These are phyloP conservation scores for Alternaria tenuissima DNA, from an alignment of 2,329 filamentous ascomycete species.

Conservation along the genomic window DNA sequence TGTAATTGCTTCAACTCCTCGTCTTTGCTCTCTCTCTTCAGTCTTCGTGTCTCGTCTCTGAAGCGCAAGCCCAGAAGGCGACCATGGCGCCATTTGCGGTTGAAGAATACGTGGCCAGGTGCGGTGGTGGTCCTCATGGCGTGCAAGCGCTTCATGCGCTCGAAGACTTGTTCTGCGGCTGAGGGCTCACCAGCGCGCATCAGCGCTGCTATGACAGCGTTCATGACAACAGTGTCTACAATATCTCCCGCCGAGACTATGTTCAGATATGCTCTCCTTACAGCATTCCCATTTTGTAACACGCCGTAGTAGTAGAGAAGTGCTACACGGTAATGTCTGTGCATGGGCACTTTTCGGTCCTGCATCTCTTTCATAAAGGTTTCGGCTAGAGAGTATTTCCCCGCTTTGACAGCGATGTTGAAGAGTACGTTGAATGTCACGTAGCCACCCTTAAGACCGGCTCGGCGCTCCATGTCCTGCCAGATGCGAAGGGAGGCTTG, in stretches of 20 bases:
- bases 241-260: conserved; percentile 88
- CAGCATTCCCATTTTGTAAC: conserved; percentile 73
- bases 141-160: conserved; percentile 77
- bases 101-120: conserved; percentile 40
- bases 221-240: conserved; percentile 85
- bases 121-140: conserved; percentile 42
- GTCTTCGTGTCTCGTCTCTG: conserved; percentile 53
- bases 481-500: conserved; percentile 78
- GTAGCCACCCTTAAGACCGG: conserved; percentile 69
- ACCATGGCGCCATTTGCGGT: conserved; percentile 53
- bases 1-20: conserved; percentile 70
- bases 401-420: conserved; percentile 83
- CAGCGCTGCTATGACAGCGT: conserved; percentile 83
- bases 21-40: conserved; percentile 56
- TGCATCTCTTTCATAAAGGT: conserved; percentile 85
- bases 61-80: conserved; percentile 59
- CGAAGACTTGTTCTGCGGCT: conserved; percentile 82
- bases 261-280: conserved; percentile 79
- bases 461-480: conserved; percentile 85
- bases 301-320: conserved; percentile 86
- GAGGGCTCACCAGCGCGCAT: conserved; percentile 77
- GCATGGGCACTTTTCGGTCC: conserved; percentile 70
- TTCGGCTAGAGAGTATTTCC: conserved; percentile 83
- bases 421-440: conserved; percentile 96
- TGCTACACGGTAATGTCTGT: conserved; percentile 82